Base-by-base conservation (phyloP, 176 grass and related monocot species). In the Oryza australiensis region DNA sequence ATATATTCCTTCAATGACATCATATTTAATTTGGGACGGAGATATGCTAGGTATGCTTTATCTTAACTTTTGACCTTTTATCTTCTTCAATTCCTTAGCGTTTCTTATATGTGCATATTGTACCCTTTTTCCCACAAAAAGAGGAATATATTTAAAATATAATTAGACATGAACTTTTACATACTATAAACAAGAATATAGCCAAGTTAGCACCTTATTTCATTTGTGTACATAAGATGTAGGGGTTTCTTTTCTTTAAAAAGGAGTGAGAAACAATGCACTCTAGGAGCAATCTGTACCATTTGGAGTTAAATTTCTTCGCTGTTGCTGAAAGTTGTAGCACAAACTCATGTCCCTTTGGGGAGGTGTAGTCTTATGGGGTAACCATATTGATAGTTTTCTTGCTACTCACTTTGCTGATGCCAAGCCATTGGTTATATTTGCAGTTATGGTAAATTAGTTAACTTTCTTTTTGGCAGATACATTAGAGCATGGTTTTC, bases 401-500 rank as follows among this genome's bases (percentile, higher is more conserved):
- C 78, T 75, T 80, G 51, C 26, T 49, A 18, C 18, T 81, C 23
- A 81, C 29, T 70, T 51, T 40, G 10, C 43, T 49, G 51, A 70
- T 57, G 18, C 41, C 27, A 42, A 76, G 30, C 8, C 12, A 27
- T 89, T 70, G 9, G 32, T 62, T 76, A 14, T 30, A 27, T n/a
- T 70, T 77, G 12, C 72, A 73, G 15, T 71, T 59, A 57, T 81
- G 53, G 22, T 62, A 13, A 75, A 24, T 70, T 76, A 37, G n/a
- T 68, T 79, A 62, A 70, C 12, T 73, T 73, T 51, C 34, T 75
- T 79, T 32, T 64, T 53, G 3, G 22, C 82, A 95, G 92, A 75
- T 93, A 70, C 59, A 72, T 91, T 68, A 88, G 83, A 72, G 71
- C 80, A 83, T 98, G 95, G 92, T 98, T 93, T 89, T 91, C 90